Evolutionary conservation across 768 basidiomycete species (phyloP), one percentile per base, ranked within the genome.

Genomic region (Lactarius quietus): DNA sequence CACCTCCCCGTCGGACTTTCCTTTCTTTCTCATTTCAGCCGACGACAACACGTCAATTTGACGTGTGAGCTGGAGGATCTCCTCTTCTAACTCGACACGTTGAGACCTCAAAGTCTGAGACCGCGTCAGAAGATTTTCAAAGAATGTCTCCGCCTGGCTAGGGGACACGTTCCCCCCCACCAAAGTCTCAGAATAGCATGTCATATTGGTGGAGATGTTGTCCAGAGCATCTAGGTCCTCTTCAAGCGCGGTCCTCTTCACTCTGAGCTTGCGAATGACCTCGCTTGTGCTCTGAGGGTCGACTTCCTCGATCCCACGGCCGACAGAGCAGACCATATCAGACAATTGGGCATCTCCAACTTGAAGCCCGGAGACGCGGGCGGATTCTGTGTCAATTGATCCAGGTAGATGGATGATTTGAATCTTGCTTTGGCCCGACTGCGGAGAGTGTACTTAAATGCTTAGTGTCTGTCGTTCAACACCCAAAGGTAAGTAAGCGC

Each of bases 351-450:
- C 80, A 29, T 76, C 73, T 5, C 76, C 78, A n/a, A n/a, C n/a
- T n/a, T n/a, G n/a, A 15, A 84, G 74, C 3, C 82, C 83, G 57
- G 82, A 81, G 20, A 86, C 80, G 43, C 86, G 78, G 51, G 84
- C 76, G 23, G 83, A 83, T 33, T 83, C 76, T 2, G 78, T 78
- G 70, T 85, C 82, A 61, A 86, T 80, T 35, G 72, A 75, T 68
- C 79, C 78, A 7, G 86, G 78, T 9, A 88, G 76, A 23, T 77
- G 76, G 33, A 68, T 73, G 53, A 87, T 82, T 62, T 79, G 76
- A 39, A 87, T 69, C 67, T 83, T 80, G 67, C 81, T 86, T 60
- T 78, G 79, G 1, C 86, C 86, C 65, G 76, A 76, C 86, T 87
- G 64, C 26, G 41, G 38, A 57, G 38, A 4, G 45, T 64, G 35